Percentiles rank a stretch among this genome's conserved stretches.
Conservation (phyloP, 2,329 filamentous ascomycete genomes). For the Ustulina deusta region DNA sequence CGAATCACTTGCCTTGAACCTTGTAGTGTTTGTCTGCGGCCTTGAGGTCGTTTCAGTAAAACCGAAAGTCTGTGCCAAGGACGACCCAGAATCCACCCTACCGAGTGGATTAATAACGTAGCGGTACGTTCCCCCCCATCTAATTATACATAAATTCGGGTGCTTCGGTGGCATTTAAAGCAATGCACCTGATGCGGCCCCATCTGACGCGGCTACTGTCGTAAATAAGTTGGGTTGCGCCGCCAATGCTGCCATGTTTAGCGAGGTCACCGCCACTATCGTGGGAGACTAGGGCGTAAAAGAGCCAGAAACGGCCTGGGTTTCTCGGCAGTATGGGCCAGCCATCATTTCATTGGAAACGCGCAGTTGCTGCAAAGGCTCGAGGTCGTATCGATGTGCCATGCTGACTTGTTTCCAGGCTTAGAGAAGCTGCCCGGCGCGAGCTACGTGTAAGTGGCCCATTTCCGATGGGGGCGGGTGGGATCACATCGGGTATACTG, state of each 20-base stretch:
- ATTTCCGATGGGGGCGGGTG: conserved; percentile 49
- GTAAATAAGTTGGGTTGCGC: conserved; percentile 35
- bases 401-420: conserved; percentile 39
- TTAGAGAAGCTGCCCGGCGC: conserved; percentile 35
- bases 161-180: conserved; percentile 27
- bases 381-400: conserved; percentile 33
- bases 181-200: conserved; percentile 30
- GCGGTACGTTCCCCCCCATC: conserved; percentile 33
- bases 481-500: conserved; percentile 41
- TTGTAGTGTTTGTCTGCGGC: conserved; percentile 22
- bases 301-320: conserved; percentile 27
- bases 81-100: conserved; percentile 16
- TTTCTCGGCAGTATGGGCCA: conserved; percentile 30
- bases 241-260: conserved; percentile 29
- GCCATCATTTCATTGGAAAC: conserved; percentile 25
- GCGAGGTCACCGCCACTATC: conserved; percentile 16
- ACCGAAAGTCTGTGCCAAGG: conserved; percentile 12
- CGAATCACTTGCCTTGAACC: conserved; percentile 23
- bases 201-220: conserved; percentile 44
- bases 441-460: conserved; percentile 46
- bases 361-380: conserved; percentile 29
- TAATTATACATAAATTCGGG: conserved; percentile 16
- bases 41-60: conserved; percentile 23
- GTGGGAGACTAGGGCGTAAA: conserved; percentile 25
- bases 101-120: conserved; percentile 33